Conservation (phyloP, 116 monocot species). For the Dioscorea cayenensis region DNA sequence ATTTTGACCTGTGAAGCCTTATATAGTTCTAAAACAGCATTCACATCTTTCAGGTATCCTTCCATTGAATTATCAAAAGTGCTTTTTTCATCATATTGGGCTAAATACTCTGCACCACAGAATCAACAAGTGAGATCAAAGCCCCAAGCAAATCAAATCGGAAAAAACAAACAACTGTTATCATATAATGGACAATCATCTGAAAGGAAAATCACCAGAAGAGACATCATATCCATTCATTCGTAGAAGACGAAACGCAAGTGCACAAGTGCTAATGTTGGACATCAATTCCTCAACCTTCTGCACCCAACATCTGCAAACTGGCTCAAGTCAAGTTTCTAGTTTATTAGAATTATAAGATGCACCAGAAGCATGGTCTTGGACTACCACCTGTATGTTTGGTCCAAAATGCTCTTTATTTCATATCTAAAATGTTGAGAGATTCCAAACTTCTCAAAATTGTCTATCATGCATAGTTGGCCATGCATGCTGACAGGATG, state of each 20-base stretch:
- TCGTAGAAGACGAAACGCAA: conserved; percentile 84
- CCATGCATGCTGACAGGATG: conserved; percentile 48
- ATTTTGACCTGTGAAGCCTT: conserved; percentile 71
- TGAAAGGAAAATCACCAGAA: conserved; percentile 18
- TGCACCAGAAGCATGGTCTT: background rate
- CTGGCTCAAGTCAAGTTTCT: conserved; percentile 20
- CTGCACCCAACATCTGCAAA: conserved; percentile 62
- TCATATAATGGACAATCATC: background rate
- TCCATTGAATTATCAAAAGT: conserved; percentile 33
- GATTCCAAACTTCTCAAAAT: conserved; percentile 65
- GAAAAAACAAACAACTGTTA: background rate
- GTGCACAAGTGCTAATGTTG: conserved; percentile 47
- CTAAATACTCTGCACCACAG: conserved; percentile 33
- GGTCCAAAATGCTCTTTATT: conserved; percentile 62
- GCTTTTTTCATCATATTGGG: conserved; percentile 28
- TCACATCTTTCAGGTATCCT: conserved; percentile 40
- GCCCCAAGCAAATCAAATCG: background rate
- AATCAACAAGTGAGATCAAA: background rate
- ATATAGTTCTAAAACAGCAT: conserved; percentile 58
- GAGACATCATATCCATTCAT: conserved; percentile 73
- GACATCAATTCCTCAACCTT: conserved; percentile 64
- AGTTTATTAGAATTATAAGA: background rate
- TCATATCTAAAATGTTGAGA: conserved; percentile 45
- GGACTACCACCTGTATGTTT: conserved; percentile 48
- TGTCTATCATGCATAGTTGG: conserved; percentile 50